Base-by-base conservation (phyloP, 2,329 filamentous ascomycete genomes). In the Colletotrichum aenigma region DNA sequence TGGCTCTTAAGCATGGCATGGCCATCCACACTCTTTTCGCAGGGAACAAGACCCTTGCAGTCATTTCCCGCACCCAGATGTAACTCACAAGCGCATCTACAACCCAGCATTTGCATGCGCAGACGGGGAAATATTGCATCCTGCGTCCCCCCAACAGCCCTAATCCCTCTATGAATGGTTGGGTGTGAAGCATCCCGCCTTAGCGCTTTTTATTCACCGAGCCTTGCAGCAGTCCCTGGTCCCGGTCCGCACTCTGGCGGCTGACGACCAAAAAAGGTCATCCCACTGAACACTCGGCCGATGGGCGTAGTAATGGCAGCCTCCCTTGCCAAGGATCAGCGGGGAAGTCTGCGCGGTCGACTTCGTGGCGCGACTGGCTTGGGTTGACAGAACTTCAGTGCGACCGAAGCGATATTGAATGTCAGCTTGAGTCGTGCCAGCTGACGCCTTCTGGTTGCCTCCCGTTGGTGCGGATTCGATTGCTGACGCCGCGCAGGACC, bases 201-300 rank as follows among this genome's bases (percentile, higher is more conserved):
- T 75, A 73, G 73, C 73, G 70, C 65, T 28, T 52, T 38, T 28
- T 70, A 38, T 58, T 69, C 64, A 52, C 73, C 73, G 73, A 75
- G 64, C 70, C 64, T 65, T 75, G 73, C 73, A 75, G 43, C 18
- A 43, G 21, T n/a, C 70, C 64, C 73, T 48, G 62, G 73, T 55
- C 73, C 38, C 24, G n/a, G 48, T 65, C 38, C n/a, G 26, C 62
- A 72, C 13, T n/a, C 9, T 34, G 26, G 61, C 55, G 34, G 62
- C 55, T 62, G 62, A 62, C 72, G 34, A 72, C 52, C 43, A 13
- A 26, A 56, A 52, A 61, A 58, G n/a, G 18, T 34, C 60, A 61
- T 38, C 24, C n/a, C 38, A 56, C 24, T 43, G 10, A 34, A 38
- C 36, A 36, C 7, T 32, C 18, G 60, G 60, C 21, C 28, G 34